Base-by-base conservation (phyloP, 2,329 filamentous ascomycete genomes). In the Tolypocladium nubicola region DNA sequence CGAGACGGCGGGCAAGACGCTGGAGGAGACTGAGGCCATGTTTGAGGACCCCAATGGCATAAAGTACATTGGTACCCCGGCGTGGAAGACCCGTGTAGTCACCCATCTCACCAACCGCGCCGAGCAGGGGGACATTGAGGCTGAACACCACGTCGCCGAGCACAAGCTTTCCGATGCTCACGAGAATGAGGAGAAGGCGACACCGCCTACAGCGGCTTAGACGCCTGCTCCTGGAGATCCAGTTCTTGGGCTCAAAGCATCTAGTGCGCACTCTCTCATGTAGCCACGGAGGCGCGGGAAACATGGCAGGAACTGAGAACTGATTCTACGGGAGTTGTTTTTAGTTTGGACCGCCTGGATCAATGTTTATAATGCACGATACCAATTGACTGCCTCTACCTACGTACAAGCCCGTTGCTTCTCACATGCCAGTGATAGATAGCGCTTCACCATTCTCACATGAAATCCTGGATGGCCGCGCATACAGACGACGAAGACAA, bases 1-100 rank as follows among this genome's bases (percentile, higher is more conserved):
- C 0, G 80, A 84, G 67, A 84, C 80, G 0, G 73, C 75, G 30
- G 77, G 78, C 55, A 81, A 81, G 70, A 77, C 77, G 0, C 72
- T 83, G 1, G 80, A 83, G 60, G 79, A 82, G 60, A 75, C 79
- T 2, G 75, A 78, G 53, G 68, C 69, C 45, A 76, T 80, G 56
- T 81, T 81, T 56, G 73, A 75, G 55, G 68, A 70, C 43, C 65
- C 66, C 60, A 66, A 70, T 54, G 67, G 67, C 35, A 63, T 68
- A 57, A 59, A 58, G 50, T 68, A 66, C 57, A 38, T 70, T n/a
- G 67, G 67, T 26, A 69, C 67, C 3, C 64, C 66, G 8, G 65
- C 67, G n/a, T 70, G 67, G 67, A 70, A 68, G 62, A 70, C 67
- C 6, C 55, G 55, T 13, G 63, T 67, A 19, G 58, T 58, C 41